phyloP scores from a whole-genome alignment of 371 early-diverging fungal genomes.

The Apophysomyces variabilis region DNA sequence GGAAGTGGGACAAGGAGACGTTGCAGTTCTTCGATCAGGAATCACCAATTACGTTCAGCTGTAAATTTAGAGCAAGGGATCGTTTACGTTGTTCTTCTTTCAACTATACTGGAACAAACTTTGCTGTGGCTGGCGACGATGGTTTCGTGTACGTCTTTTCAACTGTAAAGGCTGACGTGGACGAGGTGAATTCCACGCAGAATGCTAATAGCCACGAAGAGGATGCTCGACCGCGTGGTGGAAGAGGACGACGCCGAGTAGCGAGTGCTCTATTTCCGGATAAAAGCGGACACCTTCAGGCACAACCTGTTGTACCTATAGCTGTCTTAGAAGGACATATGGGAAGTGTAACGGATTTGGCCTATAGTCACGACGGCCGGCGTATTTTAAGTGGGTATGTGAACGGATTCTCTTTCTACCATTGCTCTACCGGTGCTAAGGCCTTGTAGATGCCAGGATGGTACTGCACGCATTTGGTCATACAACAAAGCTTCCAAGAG shows the following conservation, averaged over 20 bases:
- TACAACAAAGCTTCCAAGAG: conserved; percentile 33
- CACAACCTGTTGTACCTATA: conserved; percentile 62
- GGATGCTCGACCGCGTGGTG: conserved; percentile 16
- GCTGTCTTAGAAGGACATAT: conserved; percentile 77
- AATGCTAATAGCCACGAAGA: neutral
- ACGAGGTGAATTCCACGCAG: conserved; percentile 5
- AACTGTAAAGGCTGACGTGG: conserved; percentile 37
- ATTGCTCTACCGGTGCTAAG: too few relatives aligned
- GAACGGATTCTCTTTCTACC: neutral
- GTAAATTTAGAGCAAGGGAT: conserved; percentile 66
- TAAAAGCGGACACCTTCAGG: conserved; percentile 41
- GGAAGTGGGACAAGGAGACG: conserved; percentile 70
- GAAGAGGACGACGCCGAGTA: conserved; percentile 33
- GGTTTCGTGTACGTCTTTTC: conserved; percentile 80
- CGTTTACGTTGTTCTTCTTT: conserved; percentile 71
- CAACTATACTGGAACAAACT: conserved; percentile 79
- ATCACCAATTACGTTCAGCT: conserved; percentile 67
- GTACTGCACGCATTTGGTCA: conserved; percentile 57
- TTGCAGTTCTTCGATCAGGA: conserved; percentile 56
- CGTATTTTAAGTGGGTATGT: conserved; percentile 74
- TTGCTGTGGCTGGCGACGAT: conserved; percentile 82
- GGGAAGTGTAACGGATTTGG: conserved; percentile 76
- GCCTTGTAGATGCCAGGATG: conserved; percentile 45
- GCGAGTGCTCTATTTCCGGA: conserved; percentile 46
- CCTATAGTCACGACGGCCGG: conserved; percentile 75